These are phyloP conservation scores for Rubia tinctorum DNA, from an alignment of 305 asterid genomes.

Conservation along the genomic window DNA sequence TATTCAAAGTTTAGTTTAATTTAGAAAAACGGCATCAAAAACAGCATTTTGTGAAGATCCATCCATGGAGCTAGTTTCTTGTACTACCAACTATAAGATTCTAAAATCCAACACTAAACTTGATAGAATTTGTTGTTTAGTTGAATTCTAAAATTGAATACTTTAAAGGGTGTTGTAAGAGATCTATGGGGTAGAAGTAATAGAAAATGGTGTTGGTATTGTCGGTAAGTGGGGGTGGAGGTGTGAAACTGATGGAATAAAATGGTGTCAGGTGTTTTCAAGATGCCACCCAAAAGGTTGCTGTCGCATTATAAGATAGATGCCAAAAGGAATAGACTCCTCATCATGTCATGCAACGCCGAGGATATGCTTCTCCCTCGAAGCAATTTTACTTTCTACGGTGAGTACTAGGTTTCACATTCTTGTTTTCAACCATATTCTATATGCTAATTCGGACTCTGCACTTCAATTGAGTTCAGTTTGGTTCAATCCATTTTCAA, in stretches of 20 bases:
- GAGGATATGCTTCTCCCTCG: conserved; percentile 91
- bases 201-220: not conserved
- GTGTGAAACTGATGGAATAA: conserved; percentile 2
- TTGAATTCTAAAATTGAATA: not conserved
- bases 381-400: conserved; percentile 74
- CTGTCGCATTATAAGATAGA: conserved; percentile 81
- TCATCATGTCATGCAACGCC: conserved; percentile 82
- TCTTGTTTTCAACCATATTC: not conserved
- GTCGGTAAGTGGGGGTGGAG: not conserved
- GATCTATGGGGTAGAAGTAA: not conserved
- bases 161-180: not conserved
- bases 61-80: not conserved
- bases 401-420: conserved; percentile 24
- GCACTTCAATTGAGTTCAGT: too few relatives aligned
- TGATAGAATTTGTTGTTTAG: not conserved
- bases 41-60: not conserved
- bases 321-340: conserved; percentile 46
- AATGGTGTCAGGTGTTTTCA: conserved; percentile 63
- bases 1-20: not conserved
- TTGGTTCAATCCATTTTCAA: too few relatives aligned
- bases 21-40: not conserved
- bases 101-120: not conserved
- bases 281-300: conserved; percentile 82
- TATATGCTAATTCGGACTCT: too few relatives aligned
- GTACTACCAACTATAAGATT: not conserved